Evolutionary conservation across 495 filamentous ascomycete genomes (phyloP), one percentile per base, ranked within the genome.

Genomic region (Neurospora sp.): DNA sequence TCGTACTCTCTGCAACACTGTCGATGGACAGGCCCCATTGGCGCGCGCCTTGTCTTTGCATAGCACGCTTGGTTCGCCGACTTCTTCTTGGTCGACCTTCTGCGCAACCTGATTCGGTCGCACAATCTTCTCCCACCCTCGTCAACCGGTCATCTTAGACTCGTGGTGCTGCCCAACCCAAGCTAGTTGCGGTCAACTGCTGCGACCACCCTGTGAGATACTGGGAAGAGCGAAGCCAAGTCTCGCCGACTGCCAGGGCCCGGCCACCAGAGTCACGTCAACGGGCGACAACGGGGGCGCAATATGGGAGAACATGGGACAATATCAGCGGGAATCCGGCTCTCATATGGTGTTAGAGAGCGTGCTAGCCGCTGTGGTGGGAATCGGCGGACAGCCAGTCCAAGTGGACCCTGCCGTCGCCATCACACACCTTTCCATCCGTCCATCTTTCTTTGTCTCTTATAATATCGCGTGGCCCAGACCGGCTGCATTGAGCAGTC

Each of bases 31-130:
- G 70, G 39, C 43, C 43, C 66, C 71, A 75, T 81, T 80, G 76
- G 79, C 80, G 80, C 80, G 80, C 80, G 79, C 79, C 80, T 76
- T 79, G 42, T 73, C 71, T 69, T 70, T 59, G 76, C 75, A 78
- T 78, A 69, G 69, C 78, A 48, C 71, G 71, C 77, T 81, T 74
- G 77, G 78, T 74, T 75, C 71, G 71, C 69, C 72, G 42, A 36
- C 70, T 19, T 37, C 38, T 69, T 72, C 28, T 70, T 59, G 54
- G 42, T 43, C 69, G 72, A 66, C 38, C 28, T 42, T 54, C 43
- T 71, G 39, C 70, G 54, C 74, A 40, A 45, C 69, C 72, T 80
- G 78, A 81, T 81, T 81, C 74, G 79, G 24, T 39, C 39, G 39
- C 39, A 21, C 43, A 21, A 9, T 24, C 4, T 34, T 28, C 38